Conservation (phyloP, 2,329 filamentous ascomycete species). For the Colletotrichum sidae region DNA sequence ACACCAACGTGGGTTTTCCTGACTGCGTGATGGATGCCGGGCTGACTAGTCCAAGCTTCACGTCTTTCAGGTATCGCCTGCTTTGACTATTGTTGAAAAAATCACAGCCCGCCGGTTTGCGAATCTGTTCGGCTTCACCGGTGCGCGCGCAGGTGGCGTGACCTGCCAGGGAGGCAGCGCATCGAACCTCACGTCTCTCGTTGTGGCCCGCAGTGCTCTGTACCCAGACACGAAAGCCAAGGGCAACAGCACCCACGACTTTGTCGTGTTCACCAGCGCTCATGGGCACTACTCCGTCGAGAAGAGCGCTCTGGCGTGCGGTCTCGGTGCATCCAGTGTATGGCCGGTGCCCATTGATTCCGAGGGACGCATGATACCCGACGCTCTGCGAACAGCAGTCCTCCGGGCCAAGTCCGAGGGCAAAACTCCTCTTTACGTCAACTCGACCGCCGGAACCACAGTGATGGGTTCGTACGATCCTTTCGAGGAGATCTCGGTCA, state of each 20-base stretch:
- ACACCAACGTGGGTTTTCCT: conserved; percentile 79
- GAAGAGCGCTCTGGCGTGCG: conserved; percentile 92
- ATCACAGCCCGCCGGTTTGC: conserved; percentile 80
- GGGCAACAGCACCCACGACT: conserved; percentile 74
- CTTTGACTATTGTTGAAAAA: conserved; percentile 89
- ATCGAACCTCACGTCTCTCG: conserved; percentile 86
- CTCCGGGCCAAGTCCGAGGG: conserved; percentile 71
- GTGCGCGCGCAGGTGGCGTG: conserved; percentile 78
- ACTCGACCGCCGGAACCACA: conserved; percentile 94
- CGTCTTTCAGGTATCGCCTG: conserved; percentile 93
- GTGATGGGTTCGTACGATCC: conserved; percentile 92
- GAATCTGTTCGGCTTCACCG: conserved; percentile 78
- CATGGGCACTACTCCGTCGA: conserved; percentile 96
- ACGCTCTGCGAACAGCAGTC: conserved; percentile 73
- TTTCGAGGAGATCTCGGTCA: conserved; percentile 73
- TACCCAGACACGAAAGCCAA: conserved; percentile 81
- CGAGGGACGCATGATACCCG: conserved; percentile 76
- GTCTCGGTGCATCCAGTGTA: conserved; percentile 81
- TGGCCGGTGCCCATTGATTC: conserved; percentile 80
- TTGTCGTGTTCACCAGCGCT: conserved; percentile 87
- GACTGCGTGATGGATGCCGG: background rate
- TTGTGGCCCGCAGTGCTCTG: conserved; percentile 87
- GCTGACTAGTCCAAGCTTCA: conserved; percentile 68
- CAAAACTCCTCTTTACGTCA: conserved; percentile 91
- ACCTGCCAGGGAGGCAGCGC: conserved; percentile 85